Evolutionary conservation across 352 stramenopile species (phyloP), one percentile per base, ranked within the genome.

Genomic region (Phytophthora crassamura): DNA sequence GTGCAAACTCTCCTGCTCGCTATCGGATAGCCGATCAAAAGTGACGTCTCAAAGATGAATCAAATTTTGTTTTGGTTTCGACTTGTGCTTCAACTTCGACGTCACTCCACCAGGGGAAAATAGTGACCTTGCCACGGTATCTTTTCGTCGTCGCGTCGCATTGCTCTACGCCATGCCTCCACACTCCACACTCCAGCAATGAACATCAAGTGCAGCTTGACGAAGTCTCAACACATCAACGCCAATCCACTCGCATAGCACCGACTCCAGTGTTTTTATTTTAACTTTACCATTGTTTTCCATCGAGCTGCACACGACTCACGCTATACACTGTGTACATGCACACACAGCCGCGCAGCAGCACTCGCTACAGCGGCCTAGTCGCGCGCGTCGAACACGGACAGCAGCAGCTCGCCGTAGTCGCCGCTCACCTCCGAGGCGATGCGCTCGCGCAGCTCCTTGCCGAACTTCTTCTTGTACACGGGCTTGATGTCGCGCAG

Each of bases 371-470:
- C 45, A 57, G 32, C 33, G 42, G 30, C 41, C 54, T 73, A 73
- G 51, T 73, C 65, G 46, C 65, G 77, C 1, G 77, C 71, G 53
- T 95, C 76, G 51, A 91, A 80, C 16, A 95, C 71, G 10, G 74
- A 71, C 38, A 91, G 69, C 57, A 95, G 67, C 35, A 95, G 74
- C 40, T 78, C 69, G 28, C 87, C 82, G 73, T 77, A 92, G 72
- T 93, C 78, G 54, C 84, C 84, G 72, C 78, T 89, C 43, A 84
- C 82, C 64, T 94, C 86, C 45, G 70, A 69, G 63, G 84, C 75
- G 69, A 95, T 93, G 73, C 87, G 82, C 51, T 95, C 85, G 43
- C 86, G 86, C 47, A 95, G 78, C 50, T 91, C 80, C 78, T 89
- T 91, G 52, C 70, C 74, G 74, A 84, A 95, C 67, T 75, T 82